Evolutionary conservation across 1,284 basidiomycete species (phyloP).

Genomic region (Puccinia horiana): DNA sequence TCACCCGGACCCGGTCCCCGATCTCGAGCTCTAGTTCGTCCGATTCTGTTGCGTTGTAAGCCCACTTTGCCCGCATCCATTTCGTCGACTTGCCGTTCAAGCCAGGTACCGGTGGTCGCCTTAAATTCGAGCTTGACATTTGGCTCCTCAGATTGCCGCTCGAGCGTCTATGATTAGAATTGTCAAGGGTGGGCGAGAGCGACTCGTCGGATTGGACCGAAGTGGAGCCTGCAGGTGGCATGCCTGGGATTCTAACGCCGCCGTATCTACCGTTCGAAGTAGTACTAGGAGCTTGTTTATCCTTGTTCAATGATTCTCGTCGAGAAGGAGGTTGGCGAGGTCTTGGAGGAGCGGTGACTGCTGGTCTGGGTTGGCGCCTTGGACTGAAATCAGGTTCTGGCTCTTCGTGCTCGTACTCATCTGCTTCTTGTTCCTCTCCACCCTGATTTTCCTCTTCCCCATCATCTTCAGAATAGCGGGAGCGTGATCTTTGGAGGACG

Average conservation of each 20-base stretch:
- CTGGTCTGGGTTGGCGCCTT: slow-evolving; percentile 22
- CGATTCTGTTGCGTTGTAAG: slow-evolving; percentile 34
- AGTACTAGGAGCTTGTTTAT: neutral
- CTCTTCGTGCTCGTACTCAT: slow-evolving; percentile 4
- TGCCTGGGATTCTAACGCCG: slow-evolving; percentile 44
- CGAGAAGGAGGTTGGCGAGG: slow-evolving; percentile 27
- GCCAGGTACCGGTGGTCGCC: neutral
- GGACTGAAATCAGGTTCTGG: slow-evolving; percentile 17
- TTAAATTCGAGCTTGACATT: slow-evolving; percentile 13
- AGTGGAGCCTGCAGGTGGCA: slow-evolving; percentile 6
- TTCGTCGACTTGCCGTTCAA: neutral
- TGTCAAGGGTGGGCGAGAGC: slow-evolving; percentile 21
- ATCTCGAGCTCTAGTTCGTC: slow-evolving; percentile 41
- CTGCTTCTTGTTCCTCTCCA: slow-evolving; percentile 4
- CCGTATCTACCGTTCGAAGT: slow-evolving; percentile 25
- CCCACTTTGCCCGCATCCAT: slow-evolving; percentile 44
- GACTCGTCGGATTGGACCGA: slow-evolving; percentile 24
- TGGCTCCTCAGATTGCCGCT: neutral
- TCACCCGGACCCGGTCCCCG: slow-evolving; percentile 40
- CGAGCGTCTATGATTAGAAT: neutral
- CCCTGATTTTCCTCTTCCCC: slow-evolving; percentile 4
- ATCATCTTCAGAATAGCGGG: slow-evolving; percentile 30
- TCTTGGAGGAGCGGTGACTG: neutral
- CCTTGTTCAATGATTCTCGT: neutral
- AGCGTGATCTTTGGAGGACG: neutral